Base-by-base conservation (phyloP, 176 grass and related monocot species). In the Aechmea fasciata region DNA sequence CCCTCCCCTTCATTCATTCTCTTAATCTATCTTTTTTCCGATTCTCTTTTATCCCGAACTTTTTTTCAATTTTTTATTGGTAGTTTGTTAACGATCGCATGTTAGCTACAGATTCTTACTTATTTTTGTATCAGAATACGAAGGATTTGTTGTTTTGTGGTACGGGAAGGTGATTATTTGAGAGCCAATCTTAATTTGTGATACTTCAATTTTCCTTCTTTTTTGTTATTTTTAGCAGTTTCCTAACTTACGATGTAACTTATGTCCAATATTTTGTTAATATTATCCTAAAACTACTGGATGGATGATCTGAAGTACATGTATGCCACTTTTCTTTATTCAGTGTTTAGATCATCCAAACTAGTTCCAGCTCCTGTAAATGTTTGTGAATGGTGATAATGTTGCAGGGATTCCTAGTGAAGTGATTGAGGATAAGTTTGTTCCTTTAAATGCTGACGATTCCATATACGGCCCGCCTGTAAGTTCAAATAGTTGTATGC, bases 391-490 rank as follows among this genome's bases (percentile, higher is more conserved):
- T 51, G 10, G 10, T 52, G 10, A 57, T 20, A 28, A 28, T 61
- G 5, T 75, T 28, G 14, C 86, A 96, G 89, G 86, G 13, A 49
- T 52, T 48, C 86, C 93, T 3, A 53, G 57, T 18, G 86, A 97
- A 69, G 71, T 90, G 47, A 72, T 77, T 69, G 89, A 87, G 64
- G 93, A 83, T 79, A 92, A 90, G 65, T 97, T 97, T 64, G 86
- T 92, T 64, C 86, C 89, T 47, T 66, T 97, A 70, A 87, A 87
- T 75, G 74, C 61, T 70, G 93, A 97, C 1, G 93, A 97, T 64
- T 82, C 89, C 54, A 83, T 83, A 74, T 97, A 89, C 81, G 86
- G 89, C 49, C 89, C 89, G 1, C 86, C 89, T 72, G 93, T 97
- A 85, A 87, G 93, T 80, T 51, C 19, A 59, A 8, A 59, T 20